These are phyloP conservation scores for Plasmopara muralis DNA, from an alignment of 352 stramenopile species.

Conservation along the genomic window DNA sequence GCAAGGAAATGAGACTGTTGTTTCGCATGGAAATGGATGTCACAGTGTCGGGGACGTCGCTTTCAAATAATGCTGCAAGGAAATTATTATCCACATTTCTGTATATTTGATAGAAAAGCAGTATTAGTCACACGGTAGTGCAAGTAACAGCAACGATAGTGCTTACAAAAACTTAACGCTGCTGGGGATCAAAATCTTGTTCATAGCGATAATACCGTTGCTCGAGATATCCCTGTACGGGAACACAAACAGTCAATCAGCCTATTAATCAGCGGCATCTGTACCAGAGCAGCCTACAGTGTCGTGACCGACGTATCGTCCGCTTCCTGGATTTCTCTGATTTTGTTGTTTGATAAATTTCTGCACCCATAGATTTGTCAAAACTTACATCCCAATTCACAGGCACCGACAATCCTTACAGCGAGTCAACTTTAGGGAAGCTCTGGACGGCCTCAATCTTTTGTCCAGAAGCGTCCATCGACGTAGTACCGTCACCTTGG, in stretches of 20 bases:
- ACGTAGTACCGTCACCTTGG: slow-evolving; percentile 21
- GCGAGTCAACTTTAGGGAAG: slow-evolving; percentile 22
- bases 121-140: background rate
- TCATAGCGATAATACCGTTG: slow-evolving; percentile 19
- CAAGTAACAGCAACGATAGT: background rate
- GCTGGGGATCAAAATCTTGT: slow-evolving; percentile 20
- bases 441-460: slow-evolving; percentile 20
- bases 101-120: background rate
- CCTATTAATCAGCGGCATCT: background rate
- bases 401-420: slow-evolving; percentile 12
- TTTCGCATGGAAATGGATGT: slow-evolving; percentile 32
- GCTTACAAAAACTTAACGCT: slow-evolving; percentile 21
- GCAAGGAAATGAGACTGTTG: slow-evolving; percentile 30
- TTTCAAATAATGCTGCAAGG: slow-evolving; percentile 11
- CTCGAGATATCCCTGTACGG: slow-evolving; percentile 20
- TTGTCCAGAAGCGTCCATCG: slow-evolving; percentile 26
- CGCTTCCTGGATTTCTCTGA: slow-evolving; percentile 10
- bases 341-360: slow-evolving; percentile 23
- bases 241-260: slow-evolving; percentile 1
- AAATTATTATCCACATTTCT: slow-evolving; percentile 24
- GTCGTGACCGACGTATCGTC: slow-evolving; percentile 9
- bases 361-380: slow-evolving; percentile 5
- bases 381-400: background rate
- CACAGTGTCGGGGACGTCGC: slow-evolving; percentile 15
- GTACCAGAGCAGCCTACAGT: slow-evolving; percentile 11